Conservation (phyloP, 139 green algal genomes). For the Mesostigma viride region DNA sequence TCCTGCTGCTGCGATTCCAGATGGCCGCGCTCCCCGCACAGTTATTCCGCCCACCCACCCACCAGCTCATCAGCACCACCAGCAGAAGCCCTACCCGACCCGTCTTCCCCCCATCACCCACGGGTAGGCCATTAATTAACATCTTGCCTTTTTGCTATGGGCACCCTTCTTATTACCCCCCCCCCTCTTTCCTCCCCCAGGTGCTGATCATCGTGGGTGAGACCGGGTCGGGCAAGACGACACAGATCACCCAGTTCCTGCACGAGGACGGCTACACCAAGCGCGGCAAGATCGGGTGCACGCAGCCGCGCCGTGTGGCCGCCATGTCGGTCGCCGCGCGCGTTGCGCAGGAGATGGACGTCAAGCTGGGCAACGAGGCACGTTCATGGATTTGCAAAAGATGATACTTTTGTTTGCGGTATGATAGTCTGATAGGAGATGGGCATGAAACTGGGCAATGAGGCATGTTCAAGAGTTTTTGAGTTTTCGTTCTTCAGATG, state of each 20-base stretch:
- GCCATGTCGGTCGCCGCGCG: conserved; percentile 90
- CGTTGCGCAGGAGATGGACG: conserved; percentile 80
- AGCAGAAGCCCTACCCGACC: no score
- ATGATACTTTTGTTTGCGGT: no score
- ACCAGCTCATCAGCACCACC: no score
- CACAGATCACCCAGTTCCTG: conserved; percentile 93
- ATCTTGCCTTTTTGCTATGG: background rate
- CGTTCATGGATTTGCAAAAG: background rate
- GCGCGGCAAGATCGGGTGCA: conserved; percentile 72
- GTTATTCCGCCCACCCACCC: no score
- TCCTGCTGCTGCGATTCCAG: no score
- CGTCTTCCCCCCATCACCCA: no score
- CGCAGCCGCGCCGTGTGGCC: conserved; percentile 85
- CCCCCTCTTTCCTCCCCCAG: conserved; percentile 12
- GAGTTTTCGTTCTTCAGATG: no score
- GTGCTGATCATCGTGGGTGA: conserved; percentile 92
- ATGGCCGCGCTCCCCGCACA: no score
- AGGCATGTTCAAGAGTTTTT: conserved; percentile 35
- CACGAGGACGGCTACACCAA: conserved; percentile 89
- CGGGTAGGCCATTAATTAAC: no score
- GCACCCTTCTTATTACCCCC: background rate
- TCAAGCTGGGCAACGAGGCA: conserved; percentile 78
- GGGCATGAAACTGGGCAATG: conserved; percentile 75
- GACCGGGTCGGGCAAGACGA: conserved; percentile 88
- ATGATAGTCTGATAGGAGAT: no score